These are phyloP conservation scores for Pulveroboletus sp. DNA, from an alignment of 768 basidiomycete genomes.

Conservation along the genomic window DNA sequence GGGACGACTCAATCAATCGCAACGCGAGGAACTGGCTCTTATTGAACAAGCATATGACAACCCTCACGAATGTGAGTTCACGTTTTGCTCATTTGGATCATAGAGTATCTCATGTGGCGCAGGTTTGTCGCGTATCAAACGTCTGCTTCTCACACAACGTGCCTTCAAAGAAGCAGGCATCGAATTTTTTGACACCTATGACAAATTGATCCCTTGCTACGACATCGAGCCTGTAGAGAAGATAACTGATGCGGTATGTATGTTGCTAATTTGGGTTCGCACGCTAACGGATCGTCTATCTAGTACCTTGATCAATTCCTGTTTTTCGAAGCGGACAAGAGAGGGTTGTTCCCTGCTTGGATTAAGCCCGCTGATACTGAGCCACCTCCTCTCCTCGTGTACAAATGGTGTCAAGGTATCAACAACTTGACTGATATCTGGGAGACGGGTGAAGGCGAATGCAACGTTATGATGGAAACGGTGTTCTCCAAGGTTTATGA, in stretches of 20 bases:
- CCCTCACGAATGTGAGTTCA: constrained; percentile 86
- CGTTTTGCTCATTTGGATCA: neutral
- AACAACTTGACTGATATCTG: constrained; percentile 98
- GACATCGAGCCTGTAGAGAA: constrained; percentile 99
- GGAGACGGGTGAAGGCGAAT: constrained; percentile 98
- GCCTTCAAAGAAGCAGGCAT: constrained; percentile 99
- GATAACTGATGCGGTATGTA: constrained; percentile 91
- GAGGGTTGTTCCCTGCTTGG: constrained; percentile 97
- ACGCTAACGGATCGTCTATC: constrained; percentile 13
- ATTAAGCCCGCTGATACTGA: constrained; percentile 98
- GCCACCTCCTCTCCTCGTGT: constrained; percentile 93
- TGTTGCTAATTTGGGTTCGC: neutral
- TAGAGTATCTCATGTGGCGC: constrained; percentile 5
- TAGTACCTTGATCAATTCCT: constrained; percentile 97
- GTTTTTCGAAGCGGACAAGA: constrained; percentile 98
- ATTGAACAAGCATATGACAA: constrained; percentile 99
- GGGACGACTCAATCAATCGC: constrained; percentile 95
- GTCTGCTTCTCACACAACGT: constrained; percentile 91
- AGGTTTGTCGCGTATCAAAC: constrained; percentile 96
- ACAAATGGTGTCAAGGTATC: constrained; percentile 99
- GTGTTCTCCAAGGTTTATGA: constrained; percentile 97
- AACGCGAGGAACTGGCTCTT: constrained; percentile 94
- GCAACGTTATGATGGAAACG: constrained; percentile 98
- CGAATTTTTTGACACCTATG: constrained; percentile 95
- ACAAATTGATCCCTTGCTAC: constrained; percentile 97